Evolutionary conservation across 2,329 filamentous ascomycete genomes (phyloP).

Genomic region (Fusarium oligoseptatum): DNA sequence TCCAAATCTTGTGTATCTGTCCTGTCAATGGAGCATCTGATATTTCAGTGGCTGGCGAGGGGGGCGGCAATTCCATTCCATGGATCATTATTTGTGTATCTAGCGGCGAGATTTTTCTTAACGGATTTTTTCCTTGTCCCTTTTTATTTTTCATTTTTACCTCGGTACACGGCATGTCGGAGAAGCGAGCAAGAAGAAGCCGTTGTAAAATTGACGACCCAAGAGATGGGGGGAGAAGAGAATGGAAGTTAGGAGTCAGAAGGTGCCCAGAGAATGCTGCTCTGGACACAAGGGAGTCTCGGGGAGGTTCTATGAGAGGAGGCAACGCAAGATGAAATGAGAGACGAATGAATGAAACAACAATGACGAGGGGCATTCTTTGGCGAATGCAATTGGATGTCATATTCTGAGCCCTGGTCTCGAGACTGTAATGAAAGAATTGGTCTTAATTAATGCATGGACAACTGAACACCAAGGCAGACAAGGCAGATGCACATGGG

Average conservation of each 20-base stretch:
- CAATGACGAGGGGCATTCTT: conserved; percentile 13
- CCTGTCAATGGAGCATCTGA: conserved; percentile 39
- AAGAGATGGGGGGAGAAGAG: conserved; percentile 18
- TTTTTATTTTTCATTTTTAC: conserved; percentile 33
- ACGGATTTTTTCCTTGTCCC: conserved; percentile 35
- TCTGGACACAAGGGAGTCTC: conserved; percentile 7
- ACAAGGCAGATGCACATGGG: background rate
- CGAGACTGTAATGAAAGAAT: background rate
- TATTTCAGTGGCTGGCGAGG: conserved; percentile 42
- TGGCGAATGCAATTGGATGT: background rate
- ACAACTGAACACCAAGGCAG: background rate
- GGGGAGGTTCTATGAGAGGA: background rate
- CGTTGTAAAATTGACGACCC: conserved; percentile 33
- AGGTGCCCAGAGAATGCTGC: conserved; percentile 1
- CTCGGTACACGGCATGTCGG: conserved; percentile 34
- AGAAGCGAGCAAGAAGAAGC: conserved; percentile 19
- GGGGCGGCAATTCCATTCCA: conserved; percentile 39
- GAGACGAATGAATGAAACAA: conserved; percentile 25
- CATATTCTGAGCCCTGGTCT: conserved; percentile 2
- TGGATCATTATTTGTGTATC: conserved; percentile 45
- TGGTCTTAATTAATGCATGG: background rate
- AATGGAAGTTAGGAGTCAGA: conserved; percentile 2
- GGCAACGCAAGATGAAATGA: conserved; percentile 14
- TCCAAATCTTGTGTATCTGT: conserved; percentile 38
- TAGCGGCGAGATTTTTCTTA: conserved; percentile 44